Percentiles rank a stretch among this genome's conserved stretches.
These are phyloP conservation scores for Claviceps arundinis DNA, from an alignment of 2,329 filamentous ascomycete genomes.

Conservation along the genomic window DNA sequence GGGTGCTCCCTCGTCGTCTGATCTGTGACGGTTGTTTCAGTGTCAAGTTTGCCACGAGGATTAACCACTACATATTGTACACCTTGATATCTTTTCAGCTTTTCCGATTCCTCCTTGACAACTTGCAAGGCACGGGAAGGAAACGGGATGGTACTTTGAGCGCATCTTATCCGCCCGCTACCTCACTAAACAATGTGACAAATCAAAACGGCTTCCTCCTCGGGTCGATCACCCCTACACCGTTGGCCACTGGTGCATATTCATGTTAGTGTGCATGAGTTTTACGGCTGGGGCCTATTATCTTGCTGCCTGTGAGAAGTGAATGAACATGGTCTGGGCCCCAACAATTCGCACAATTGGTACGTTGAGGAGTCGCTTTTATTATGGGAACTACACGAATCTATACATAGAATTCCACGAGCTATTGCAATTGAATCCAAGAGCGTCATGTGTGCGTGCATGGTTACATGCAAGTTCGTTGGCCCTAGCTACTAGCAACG, in stretches of 20 bases:
- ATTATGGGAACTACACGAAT: background rate
- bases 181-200: background rate
- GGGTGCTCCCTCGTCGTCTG: background rate
- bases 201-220: conserved; percentile 2
- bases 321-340: background rate
- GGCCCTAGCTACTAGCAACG: background rate
- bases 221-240: background rate
- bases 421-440: background rate
- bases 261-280: conserved; percentile 4
- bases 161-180: background rate
- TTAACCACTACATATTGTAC: background rate
- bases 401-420: conserved; percentile 1
- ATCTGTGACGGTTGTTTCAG: background rate
- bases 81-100: background rate
- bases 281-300: conserved; percentile 2
- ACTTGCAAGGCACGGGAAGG: background rate
- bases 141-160: background rate
- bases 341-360: conserved; percentile 1
- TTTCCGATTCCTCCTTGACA: background rate
- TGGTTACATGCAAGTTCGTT: conserved; percentile 3
- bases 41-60: background rate
- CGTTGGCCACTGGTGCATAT: conserved; percentile 4
- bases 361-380: background rate
- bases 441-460: background rate
- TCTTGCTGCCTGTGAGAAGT: background rate